Evolutionary conservation across 257 asterid species (phyloP).

Genomic region (Coffea canephora): DNA sequence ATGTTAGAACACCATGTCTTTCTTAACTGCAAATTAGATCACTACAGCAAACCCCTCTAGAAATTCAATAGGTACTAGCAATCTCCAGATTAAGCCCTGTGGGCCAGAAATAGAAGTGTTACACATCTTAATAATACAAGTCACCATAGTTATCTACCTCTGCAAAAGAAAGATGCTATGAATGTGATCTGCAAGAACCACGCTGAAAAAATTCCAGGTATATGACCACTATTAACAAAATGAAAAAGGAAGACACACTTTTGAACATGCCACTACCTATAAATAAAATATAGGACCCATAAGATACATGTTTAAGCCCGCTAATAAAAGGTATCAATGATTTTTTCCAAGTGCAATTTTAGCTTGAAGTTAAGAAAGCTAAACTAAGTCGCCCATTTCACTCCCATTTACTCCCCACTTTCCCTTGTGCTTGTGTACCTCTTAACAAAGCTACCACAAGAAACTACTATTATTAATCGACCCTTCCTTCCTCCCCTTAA

Average conservation of each 20-base stretch:
- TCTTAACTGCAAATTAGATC: background rate
- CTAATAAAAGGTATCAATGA: background rate
- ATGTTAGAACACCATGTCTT: too few species aligned
- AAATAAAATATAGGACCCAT: background rate
- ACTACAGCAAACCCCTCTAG: background rate
- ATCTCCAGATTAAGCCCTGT: background rate
- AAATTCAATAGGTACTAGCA: background rate
- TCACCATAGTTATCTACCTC: constrained; percentile 1
- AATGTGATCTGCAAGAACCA: background rate
- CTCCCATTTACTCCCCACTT: too few species aligned
- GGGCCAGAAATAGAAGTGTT: background rate
- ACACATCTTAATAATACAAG: background rate
- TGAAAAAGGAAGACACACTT: background rate
- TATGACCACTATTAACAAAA: background rate
- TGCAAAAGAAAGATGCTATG: too few species aligned
- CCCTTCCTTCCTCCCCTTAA: background rate
- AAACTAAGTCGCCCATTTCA: too few species aligned
- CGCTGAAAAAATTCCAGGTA: background rate
- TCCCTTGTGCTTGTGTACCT: too few species aligned
- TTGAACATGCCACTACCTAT: background rate
- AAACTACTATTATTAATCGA: background rate
- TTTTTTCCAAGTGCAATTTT: too few species aligned
- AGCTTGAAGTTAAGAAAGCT: too few species aligned
- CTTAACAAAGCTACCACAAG: background rate
- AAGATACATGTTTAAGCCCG: background rate